These are phyloP conservation scores for Pleurotus eryngii DNA, from an alignment of 768 basidiomycete species.

Conservation along the genomic window DNA sequence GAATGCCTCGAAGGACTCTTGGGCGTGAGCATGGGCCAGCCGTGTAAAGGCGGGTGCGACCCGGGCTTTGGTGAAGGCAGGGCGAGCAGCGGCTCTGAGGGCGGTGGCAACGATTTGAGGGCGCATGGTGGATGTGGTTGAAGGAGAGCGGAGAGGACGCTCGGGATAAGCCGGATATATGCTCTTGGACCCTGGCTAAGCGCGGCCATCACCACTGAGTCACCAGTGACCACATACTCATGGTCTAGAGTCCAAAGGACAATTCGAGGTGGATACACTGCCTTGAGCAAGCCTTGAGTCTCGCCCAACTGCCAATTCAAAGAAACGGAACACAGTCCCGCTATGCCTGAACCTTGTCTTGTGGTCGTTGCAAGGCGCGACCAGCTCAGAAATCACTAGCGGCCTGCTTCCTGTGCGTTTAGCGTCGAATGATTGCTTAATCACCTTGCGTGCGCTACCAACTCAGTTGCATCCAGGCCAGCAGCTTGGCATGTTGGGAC, in stretches of 20 bases:
- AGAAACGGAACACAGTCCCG: not conserved
- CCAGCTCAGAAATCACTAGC: not conserved
- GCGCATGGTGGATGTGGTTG: conserved; percentile 38
- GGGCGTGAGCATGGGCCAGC: conserved; percentile 58
- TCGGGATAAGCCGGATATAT: conserved; percentile 6
- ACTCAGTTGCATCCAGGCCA: no score
- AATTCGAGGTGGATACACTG: not conserved
- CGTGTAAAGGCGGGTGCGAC: conserved; percentile 43
- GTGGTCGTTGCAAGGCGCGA: not conserved
- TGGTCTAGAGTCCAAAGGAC: not conserved
- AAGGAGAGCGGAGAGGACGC: not conserved
- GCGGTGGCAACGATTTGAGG: conserved; percentile 57
- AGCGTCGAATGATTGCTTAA: not conserved
- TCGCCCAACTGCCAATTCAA: not conserved
- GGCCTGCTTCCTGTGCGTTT: not conserved
- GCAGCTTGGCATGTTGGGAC: no score
- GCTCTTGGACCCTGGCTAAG: not conserved
- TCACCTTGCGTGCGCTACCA: no score
- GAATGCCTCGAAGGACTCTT: conserved; percentile 94
- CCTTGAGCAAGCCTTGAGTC: no score
- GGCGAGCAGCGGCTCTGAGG: conserved; percentile 58
- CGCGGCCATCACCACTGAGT: not conserved
- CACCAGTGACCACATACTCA: no score
- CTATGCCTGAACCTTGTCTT: not conserved
- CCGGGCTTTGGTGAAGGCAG: conserved; percentile 30